A percentile compares a stretch with the other conserved stretches of the same genome.
phyloP scores from a whole-genome alignment of 176 grass and related monocot species.

The Musa acuminata region DNA sequence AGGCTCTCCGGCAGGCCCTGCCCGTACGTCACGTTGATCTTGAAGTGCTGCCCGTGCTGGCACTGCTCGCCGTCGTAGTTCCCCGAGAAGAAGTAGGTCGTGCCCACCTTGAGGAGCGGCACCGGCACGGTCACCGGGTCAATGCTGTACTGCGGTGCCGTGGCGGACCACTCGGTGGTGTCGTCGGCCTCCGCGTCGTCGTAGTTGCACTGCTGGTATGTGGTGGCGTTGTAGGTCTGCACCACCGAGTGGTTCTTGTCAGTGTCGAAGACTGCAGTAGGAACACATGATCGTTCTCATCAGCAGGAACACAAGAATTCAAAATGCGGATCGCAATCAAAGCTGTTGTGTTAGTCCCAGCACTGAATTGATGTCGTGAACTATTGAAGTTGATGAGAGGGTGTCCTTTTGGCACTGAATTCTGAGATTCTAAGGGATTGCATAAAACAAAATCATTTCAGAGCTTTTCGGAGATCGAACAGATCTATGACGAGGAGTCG shows the following conservation, averaged over 20 bases:
- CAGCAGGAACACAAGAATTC: too few relatives aligned
- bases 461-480: too few relatives aligned
- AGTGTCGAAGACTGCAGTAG: constrained; percentile 72
- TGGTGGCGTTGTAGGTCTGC: constrained; percentile 68
- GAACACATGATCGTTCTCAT: not conserved
- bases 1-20: constrained; percentile 77
- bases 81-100: constrained; percentile 72
- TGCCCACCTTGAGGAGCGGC: constrained; percentile 69
- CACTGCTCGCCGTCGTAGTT: constrained; percentile 97
- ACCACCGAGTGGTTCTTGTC: constrained; percentile 99
- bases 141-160: constrained; percentile 79
- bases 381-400: too few relatives aligned
- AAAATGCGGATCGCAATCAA: too few relatives aligned
- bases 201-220: constrained; percentile 71
- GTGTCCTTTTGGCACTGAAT: too few relatives aligned
- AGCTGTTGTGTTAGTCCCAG: too few relatives aligned
- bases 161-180: constrained; percentile 69
- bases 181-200: constrained; percentile 43
- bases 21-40: constrained; percentile 51
- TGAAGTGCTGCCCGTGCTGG: constrained; percentile 65
- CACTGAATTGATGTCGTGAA: too few relatives aligned
- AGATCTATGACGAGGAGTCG: too few relatives aligned
- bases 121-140: constrained; percentile 56
- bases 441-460: too few relatives aligned
- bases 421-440: too few relatives aligned